Evolutionary conservation across 1,284 basidiomycete species (phyloP).

Genomic region (Laetiporus sulphureus): DNA sequence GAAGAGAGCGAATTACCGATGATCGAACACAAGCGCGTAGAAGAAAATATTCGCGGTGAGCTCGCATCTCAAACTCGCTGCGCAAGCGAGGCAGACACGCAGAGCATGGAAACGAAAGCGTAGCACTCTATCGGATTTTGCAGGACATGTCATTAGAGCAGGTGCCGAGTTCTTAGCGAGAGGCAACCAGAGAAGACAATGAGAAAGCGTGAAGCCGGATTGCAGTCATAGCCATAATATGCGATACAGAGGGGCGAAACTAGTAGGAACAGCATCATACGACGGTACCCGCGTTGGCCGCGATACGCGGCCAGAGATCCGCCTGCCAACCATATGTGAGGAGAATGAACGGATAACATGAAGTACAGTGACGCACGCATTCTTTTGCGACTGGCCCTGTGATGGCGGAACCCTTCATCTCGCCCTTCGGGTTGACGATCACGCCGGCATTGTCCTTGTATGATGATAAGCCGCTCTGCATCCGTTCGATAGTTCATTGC

Average conservation of each 20-base stretch:
- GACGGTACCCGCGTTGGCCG: constrained; percentile 97
- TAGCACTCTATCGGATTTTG: too few relatives aligned
- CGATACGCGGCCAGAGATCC: constrained; percentile 99
- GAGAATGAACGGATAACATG: background rate
- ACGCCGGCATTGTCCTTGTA: constrained; percentile 90
- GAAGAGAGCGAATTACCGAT: too few relatives aligned
- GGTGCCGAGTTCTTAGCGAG: too few relatives aligned
- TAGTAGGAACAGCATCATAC: constrained; percentile 53
- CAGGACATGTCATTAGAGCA: too few relatives aligned
- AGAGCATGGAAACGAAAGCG: too few relatives aligned
- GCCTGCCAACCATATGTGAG: constrained; percentile 42
- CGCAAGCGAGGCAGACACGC: too few relatives aligned
- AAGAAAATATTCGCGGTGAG: too few relatives aligned
- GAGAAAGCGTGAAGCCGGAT: constrained; percentile 5
- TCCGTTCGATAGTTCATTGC: background rate
- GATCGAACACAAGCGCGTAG: too few relatives aligned
- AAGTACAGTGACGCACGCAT: constrained; percentile 61
- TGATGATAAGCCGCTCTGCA: background rate
- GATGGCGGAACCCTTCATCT: constrained; percentile 99
- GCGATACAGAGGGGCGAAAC: constrained; percentile 18
- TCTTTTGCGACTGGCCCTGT: constrained; percentile 97
- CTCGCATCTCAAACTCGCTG: too few relatives aligned
- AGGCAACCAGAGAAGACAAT: too few relatives aligned
- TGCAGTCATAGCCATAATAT: constrained; percentile 18
- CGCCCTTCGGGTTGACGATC: constrained; percentile 98